Evolutionary conservation across 2,329 filamentous ascomycete genomes (phyloP), one percentile per base, ranked within the genome.

Genomic region (Aspergillus aculeatus): DNA sequence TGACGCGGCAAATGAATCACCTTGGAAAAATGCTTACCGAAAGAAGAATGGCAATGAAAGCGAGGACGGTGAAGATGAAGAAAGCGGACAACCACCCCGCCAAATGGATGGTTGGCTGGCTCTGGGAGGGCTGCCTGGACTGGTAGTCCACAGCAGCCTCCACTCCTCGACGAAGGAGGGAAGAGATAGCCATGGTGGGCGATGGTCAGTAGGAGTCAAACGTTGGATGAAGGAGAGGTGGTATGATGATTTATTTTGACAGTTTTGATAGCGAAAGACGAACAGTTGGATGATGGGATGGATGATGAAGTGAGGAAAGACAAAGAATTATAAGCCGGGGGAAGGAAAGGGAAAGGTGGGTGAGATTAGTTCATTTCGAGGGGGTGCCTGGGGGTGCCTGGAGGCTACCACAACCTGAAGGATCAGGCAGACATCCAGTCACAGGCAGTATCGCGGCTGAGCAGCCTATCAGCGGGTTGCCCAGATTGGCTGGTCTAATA

Each of bases 151-250:
- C 66, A 58, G 66, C 71, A 53, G 68, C 60, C 60, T 77, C 75
- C 38, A 74, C 60, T 55, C 75, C 71, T 50, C 77, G 74, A 54
- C 76, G 73, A 61, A 77, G 65, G 54, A 78, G 57, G 48, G 68
- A 65, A 57, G 66, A 64, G 53, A 67, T 66, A 47, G 68, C 61
- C 73, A 76, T 76, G 62, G 38, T 26, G 14, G 47, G 26, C 7
- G 26, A 29, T 66, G 38, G 14, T 38, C 23, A 48, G n/a, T 38
- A 7, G 4, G 11, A n/a, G 4, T 12, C 1, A 23, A 47, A 35
- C n/a, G 2, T 32, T 6, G 11, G 32, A 9, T 29, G 29, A 5
- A 21, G 21, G 6, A 53, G 4, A 35, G 21, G 10, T 23, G 26
- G 31, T 26, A n/a, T 31, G 7, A 48, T 23, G 38, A n/a, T n/a